These are phyloP conservation scores for Nothophoma quercina DNA, from an alignment of 2,329 filamentous ascomycete species.

Conservation along the genomic window DNA sequence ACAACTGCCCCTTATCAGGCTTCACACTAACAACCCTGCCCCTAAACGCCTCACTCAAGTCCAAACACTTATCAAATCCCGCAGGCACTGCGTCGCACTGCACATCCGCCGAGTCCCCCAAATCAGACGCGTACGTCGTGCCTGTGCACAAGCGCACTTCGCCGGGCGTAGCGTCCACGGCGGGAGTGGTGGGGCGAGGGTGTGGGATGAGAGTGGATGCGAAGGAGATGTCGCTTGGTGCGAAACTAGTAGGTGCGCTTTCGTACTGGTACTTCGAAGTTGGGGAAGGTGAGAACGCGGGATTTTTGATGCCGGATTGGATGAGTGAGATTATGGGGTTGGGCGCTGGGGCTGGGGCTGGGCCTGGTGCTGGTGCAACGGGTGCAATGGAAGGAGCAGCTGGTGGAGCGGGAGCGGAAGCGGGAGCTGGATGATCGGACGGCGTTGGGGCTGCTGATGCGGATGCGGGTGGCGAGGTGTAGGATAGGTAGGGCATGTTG, in stretches of 20 bases:
- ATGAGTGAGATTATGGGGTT: neutral
- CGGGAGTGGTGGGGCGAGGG: too few relatives aligned
- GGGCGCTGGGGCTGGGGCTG: neutral
- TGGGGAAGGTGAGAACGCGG: neutral
- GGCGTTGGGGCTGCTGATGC: neutral
- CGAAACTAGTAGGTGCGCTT: neutral
- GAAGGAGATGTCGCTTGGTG: neutral
- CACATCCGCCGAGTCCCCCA: neutral
- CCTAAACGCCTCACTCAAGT: neutral
- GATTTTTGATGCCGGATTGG: neutral
- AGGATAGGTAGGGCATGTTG: neutral
- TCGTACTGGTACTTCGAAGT: too few relatives aligned
- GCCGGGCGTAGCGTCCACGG: slow-evolving; percentile 4
- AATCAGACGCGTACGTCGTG: neutral
- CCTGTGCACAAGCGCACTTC: slow-evolving; percentile 2
- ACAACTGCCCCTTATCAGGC: slow-evolving; percentile 2
- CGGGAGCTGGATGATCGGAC: neutral
- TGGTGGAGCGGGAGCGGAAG: neutral
- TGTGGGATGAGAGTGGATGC: neutral
- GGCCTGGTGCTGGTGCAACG: neutral
- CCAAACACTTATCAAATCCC: neutral
- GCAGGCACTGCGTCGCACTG: neutral
- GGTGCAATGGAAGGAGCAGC: neutral
- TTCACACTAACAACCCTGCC: neutral
- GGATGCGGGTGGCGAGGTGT: neutral